Percentiles rank a stretch among this genome's conserved stretches.
These are phyloP conservation scores for Scedosporium boydii DNA, from an alignment of 2,329 filamentous ascomycete genomes.

Conservation along the genomic window DNA sequence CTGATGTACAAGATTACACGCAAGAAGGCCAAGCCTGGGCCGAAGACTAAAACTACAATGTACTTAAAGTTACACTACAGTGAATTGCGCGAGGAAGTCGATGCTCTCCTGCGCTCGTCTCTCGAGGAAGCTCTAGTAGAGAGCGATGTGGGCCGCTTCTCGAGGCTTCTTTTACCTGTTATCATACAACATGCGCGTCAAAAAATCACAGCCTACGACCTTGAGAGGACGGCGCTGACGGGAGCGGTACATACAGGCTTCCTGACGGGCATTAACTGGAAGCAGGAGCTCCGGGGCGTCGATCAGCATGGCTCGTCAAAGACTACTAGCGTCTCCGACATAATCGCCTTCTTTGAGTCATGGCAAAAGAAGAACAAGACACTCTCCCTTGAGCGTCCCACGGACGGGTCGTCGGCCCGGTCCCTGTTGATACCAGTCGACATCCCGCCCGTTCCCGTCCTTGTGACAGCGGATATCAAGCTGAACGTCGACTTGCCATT, in stretches of 20 bases:
- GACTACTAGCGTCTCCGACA: slow-evolving; percentile 1
- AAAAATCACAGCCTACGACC: slow-evolving; percentile 35
- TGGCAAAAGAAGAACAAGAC: slow-evolving; percentile 21
- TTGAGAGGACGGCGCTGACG: slow-evolving; percentile 47
- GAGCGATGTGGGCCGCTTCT: slow-evolving; percentile 34
- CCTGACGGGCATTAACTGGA: slow-evolving; percentile 37
- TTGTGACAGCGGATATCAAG: slow-evolving; percentile 67
- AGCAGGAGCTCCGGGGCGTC: slow-evolving; percentile 38
- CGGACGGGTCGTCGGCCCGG: slow-evolving; percentile 19
- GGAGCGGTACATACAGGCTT: slow-evolving; percentile 40
- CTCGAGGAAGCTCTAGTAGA: slow-evolving; percentile 29
- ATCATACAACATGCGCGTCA: slow-evolving; percentile 34
- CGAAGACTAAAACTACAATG: slow-evolving; percentile 32
- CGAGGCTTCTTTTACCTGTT: slow-evolving; percentile 33
- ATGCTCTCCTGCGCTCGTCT: slow-evolving; percentile 33
- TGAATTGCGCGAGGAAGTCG: slow-evolving; percentile 66
- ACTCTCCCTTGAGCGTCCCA: not conserved
- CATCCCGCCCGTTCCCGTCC: slow-evolving; percentile 70
- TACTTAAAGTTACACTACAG: slow-evolving; percentile 67
- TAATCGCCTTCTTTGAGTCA: slow-evolving; percentile 18
- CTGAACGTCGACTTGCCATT: slow-evolving; percentile 27
- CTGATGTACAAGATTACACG: slow-evolving; percentile 69
- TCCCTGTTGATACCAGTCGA: slow-evolving; percentile 84
- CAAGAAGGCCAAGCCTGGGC: slow-evolving; percentile 23
- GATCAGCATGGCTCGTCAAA: slow-evolving; percentile 26